These are phyloP conservation scores for Rhodotorula sp. DNA, from an alignment of 1,284 basidiomycete genomes.

Conservation along the genomic window DNA sequence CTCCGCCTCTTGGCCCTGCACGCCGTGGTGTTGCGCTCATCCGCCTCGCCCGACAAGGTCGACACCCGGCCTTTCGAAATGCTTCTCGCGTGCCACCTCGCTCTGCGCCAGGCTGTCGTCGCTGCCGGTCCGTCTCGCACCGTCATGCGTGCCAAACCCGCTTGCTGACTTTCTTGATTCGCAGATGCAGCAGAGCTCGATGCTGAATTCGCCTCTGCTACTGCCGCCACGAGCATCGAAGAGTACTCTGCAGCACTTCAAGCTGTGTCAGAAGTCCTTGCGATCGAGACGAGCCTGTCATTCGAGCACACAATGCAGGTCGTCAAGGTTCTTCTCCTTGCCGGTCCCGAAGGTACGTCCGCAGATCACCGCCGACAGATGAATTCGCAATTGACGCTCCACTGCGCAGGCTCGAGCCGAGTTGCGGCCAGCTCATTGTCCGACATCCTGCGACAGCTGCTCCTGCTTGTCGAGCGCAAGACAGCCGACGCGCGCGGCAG, in stretches of 20 bases:
- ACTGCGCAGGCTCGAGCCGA: conserved; percentile 23
- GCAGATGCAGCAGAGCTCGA: conserved; percentile 8
- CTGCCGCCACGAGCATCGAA: background rate
- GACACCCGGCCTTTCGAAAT: conserved; percentile 19
- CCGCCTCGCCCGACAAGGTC: background rate
- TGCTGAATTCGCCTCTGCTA: conserved; percentile 1
- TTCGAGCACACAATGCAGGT: conserved; percentile 8
- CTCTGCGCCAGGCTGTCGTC: conserved; percentile 15
- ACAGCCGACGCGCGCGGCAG: background rate
- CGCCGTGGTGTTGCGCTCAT: background rate
- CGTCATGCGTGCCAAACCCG: too few relatives aligned
- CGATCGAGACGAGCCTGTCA: too few relatives aligned
- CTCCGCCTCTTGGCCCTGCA: conserved; percentile 10
- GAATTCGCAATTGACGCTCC: too few relatives aligned
- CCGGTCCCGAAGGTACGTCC: conserved; percentile 31
- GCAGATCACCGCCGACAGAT: too few relatives aligned
- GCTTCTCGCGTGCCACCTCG: conserved; percentile 22
- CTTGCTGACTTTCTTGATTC: too few relatives aligned
- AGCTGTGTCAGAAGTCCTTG: conserved; percentile 4
- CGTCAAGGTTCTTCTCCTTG: conserved; percentile 13
- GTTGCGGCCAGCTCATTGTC: conserved; percentile 16
- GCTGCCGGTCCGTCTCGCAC: background rate
- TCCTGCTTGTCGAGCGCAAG: conserved; percentile 8
- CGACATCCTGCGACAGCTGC: conserved; percentile 27
- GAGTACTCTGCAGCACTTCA: conserved; percentile 26